Base-by-base conservation (phyloP, 495 filamentous ascomycete species). In the Jackrogersella minutella region DNA sequence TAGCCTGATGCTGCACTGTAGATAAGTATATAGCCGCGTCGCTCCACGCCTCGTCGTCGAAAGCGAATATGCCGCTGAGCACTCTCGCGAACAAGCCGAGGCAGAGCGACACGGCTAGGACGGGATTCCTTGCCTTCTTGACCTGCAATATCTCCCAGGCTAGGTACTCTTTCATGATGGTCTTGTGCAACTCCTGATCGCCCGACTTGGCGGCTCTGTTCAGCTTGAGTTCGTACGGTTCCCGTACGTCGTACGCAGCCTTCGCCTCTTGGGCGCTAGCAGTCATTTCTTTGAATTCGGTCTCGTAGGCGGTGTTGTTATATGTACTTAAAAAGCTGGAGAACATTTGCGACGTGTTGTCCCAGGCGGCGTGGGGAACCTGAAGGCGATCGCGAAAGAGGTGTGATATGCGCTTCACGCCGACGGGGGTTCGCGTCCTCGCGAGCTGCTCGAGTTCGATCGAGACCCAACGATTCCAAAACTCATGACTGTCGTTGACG, bases 401-500 rank as follows among this genome's bases (percentile, higher is more conserved):
- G 13, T 82, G 82, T 14, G 85, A 84, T 57, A 97, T 84, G 26
- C 86, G 82, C 44, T 83, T 82, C 30, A 93, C 78, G 56, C 86
- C 86, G 13, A 88, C 82, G 44, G 80, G 78, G 3, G 82, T 82
- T 10, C 84, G 80, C 1, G 79, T 78, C 46, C 79, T 82, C n/a
- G 83, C 79, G 36, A 84, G 77, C 75, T 83, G 79, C 69, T 83
- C 81, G 74, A 82, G 77, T 72, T 81, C 82, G 68, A 81, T 82
- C 58, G 66, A 91, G 62, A 81, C 90, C 91, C 79, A 93, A 59
- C 87, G 88, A 72, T 97, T 87, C 93, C 93, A 99, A n/a, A 97
- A 83, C 49, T 88, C 69, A 69, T 95, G 86, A 78, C 93, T 97
- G 71, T 97, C 91, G 69, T 88, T 85, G 59, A 97, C 84, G 68